These are phyloP conservation scores for Bruguiera sexangula DNA, from an alignment of 345 rosid genomes.

Conservation along the genomic window DNA sequence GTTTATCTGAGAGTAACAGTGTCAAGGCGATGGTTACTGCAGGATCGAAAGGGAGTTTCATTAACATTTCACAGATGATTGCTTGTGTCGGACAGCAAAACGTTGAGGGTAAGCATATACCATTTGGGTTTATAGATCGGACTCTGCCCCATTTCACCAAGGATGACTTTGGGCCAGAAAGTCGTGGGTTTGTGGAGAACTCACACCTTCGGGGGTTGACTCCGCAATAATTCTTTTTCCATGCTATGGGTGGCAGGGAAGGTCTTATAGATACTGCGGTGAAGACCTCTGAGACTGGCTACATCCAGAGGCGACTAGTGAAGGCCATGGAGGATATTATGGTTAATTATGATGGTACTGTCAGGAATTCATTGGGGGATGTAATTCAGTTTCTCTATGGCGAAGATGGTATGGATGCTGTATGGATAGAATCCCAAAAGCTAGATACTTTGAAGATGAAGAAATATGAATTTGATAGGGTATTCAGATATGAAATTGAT, in stretches of 20 bases:
- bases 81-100: slow-evolving; percentile 99
- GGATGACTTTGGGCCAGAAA: slow-evolving; percentile 95
- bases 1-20: slow-evolving; percentile 95
- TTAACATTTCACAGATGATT: slow-evolving; percentile 96
- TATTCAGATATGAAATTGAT: slow-evolving; percentile 80
- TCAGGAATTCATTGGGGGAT: slow-evolving; percentile 93
- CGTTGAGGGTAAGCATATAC: slow-evolving; percentile 97
- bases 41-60: slow-evolving; percentile 98
- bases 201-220: slow-evolving; percentile 95
- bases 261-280: slow-evolving; percentile 99
- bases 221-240: slow-evolving; percentile 98
- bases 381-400: slow-evolving; percentile 97
- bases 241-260: slow-evolving; percentile 99
- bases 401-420: slow-evolving; percentile 98
- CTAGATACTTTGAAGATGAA: slow-evolving; percentile 92
- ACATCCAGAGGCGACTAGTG: slow-evolving; percentile 94
- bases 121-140: slow-evolving; percentile 82
- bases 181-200: slow-evolving; percentile 99
- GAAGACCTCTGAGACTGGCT: slow-evolving; percentile 98
- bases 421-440: slow-evolving; percentile 94
- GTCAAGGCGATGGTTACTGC: slow-evolving; percentile 99
- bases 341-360: slow-evolving; percentile 99
- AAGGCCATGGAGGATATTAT: slow-evolving; percentile 99
- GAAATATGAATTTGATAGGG: slow-evolving; percentile 65
- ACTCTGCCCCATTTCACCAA: slow-evolving; percentile 96